Evolutionary conservation across 73 alveolate species (phyloP).

Genomic region (Paramecium sonneborni): DNA sequence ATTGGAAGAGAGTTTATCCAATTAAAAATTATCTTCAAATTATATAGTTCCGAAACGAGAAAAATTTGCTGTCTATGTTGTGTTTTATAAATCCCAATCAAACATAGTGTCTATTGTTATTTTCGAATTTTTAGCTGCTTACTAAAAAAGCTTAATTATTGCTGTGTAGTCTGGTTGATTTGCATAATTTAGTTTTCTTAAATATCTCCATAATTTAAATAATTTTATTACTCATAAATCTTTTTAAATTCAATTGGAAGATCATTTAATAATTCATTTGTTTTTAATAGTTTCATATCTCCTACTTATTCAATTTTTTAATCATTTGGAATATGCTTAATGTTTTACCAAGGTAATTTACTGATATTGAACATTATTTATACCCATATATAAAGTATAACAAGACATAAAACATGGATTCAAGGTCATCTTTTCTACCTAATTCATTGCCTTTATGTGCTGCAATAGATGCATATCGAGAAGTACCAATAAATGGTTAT

Average conservation of each 20-base stretch:
- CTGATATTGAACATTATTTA: neutral
- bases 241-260: conserved; percentile 57
- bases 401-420: conserved; percentile 78
- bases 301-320: conserved; percentile 87
- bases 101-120: neutral
- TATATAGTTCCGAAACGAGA: conserved; percentile 12
- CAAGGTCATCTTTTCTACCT: conserved; percentile 84
- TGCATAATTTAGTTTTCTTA: neutral
- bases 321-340: conserved; percentile 77
- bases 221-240: conserved; percentile 67
- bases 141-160: neutral
- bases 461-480: conserved; percentile 77
- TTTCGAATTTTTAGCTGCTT: neutral
- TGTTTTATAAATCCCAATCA: conserved; percentile 5
- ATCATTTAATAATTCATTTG: conserved; percentile 81
- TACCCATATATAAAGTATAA: conserved; percentile 70
- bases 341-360: conserved; percentile 93
- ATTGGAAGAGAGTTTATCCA: neutral
- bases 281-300: conserved; percentile 78
- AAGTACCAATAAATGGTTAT: conserved; percentile 73
- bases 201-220: neutral
- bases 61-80: neutral
- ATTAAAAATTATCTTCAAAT: neutral
- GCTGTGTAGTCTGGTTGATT: conserved; percentile 47
- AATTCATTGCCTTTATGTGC: conserved; percentile 90